Conservation (phyloP, 768 basidiomycete species). For the Mycena alexandri region DNA sequence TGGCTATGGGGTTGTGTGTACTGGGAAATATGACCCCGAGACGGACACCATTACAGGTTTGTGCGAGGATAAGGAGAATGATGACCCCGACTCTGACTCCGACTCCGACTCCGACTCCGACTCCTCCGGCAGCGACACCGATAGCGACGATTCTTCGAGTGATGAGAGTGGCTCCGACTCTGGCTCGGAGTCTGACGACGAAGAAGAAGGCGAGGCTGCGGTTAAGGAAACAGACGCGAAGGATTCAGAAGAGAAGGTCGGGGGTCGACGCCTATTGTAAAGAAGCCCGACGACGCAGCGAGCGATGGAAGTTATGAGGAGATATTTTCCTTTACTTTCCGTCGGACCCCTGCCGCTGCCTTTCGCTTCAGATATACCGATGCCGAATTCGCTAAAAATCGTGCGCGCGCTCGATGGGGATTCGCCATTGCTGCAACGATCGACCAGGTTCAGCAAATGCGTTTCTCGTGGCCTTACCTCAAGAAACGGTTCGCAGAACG, state of each 20-base stretch:
- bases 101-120: not conserved
- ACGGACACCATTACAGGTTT: conserved; percentile 21
- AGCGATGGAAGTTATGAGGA: not conserved
- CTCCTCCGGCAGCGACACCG: not conserved
- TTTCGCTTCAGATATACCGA: conserved; percentile 28
- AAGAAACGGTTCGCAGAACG: conserved; percentile 27
- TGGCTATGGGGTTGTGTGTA: conserved; percentile 17
- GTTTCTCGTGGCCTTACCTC: conserved; percentile 25
- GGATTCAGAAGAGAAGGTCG: conserved; percentile 17
- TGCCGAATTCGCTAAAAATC: conserved; percentile 23
- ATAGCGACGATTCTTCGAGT: not conserved
- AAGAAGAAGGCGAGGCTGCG: not conserved
- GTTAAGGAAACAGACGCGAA: conserved; percentile 9
- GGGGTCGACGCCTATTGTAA: not conserved
- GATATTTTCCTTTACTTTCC: conserved; percentile 19
- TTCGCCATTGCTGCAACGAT: conserved; percentile 32
- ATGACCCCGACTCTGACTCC: not conserved
- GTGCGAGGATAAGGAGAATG: conserved; percentile 14
- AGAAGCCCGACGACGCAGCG: not conserved
- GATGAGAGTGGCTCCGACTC: conserved; percentile 2
- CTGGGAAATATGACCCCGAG: conserved; percentile 27
- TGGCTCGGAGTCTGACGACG: not conserved
- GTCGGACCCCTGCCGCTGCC: conserved; percentile 14
- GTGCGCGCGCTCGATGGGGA: conserved; percentile 31
- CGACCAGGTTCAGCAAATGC: conserved; percentile 20